Evolutionary conservation across 192 early-diverging fungal genomes (phyloP), one percentile per base, ranked within the genome.

Genomic region (Backusella parvicylindrica): DNA sequence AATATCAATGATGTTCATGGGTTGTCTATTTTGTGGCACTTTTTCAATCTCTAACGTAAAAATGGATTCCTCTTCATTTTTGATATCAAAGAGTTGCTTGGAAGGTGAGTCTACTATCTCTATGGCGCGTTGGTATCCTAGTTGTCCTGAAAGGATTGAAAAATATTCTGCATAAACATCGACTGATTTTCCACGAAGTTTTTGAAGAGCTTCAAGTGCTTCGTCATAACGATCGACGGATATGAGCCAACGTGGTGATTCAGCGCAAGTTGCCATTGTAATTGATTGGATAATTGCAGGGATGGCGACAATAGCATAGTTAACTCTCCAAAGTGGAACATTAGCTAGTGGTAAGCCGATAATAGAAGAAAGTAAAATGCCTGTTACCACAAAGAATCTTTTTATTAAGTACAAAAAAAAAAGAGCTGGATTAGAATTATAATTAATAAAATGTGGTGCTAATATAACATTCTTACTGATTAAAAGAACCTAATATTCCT

Each of bases 331-430:
- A 37, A 87, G 81, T 6, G 89, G 87, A 12, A 90, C 74, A 35
- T 65, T 81, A 15, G 86, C 82, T 66, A 91, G 82, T 33, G 86
- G 85, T 33, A 93, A 76, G 9, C 77, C 69, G 18, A 70, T 75
- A 21, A 69, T 37, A 31, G 84, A 86, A 9, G 74, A 68, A 40
- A 87, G 53, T 23, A 73, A 66, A 1, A 89, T 60, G 33, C 72
- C 86, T 37, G 91, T 71, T 63, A 95, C 92, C 70, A 94, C 89
- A 7, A 90, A 84, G 76, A 95, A 84, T 83, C 23, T 60, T n/a
- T n/a, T 47, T n/a, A 81, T 75, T 47, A 73, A 66, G 73, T 84
- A 81, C 43, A 83, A 84, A 26, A 81, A 43, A 12, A 89, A 72
- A 47, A 89, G 81, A 32, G 87, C 26, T 85, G 67, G 31, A 85